Conservation (phyloP, 345 rosid species). For the Cochlearia excelsa region DNA sequence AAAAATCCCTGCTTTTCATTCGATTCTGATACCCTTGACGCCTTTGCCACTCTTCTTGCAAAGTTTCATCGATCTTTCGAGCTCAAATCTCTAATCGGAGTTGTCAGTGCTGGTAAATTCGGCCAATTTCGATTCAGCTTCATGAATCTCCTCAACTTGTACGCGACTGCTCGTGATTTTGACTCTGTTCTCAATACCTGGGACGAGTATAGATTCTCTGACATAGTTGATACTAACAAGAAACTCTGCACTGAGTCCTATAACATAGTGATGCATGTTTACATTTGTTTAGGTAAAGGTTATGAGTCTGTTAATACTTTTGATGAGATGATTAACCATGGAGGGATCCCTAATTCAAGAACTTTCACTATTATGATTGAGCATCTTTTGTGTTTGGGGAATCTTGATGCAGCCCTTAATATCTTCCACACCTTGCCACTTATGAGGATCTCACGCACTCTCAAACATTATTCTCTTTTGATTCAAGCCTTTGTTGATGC, state of each 20-base stretch:
- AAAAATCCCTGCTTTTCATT: constrained; percentile 41
- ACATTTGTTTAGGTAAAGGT: constrained; percentile 42
- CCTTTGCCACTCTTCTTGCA: constrained; percentile 70
- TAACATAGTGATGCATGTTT: constrained; percentile 60
- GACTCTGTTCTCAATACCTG: constrained; percentile 57
- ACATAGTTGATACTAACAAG: constrained; percentile 27
- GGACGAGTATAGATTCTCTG: constrained; percentile 48
- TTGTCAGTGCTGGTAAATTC: constrained; percentile 50
- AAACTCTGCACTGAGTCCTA: constrained; percentile 62
- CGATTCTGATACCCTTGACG: constrained; percentile 49
- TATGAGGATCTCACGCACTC: constrained; percentile 77
- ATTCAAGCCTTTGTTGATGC: constrained; percentile 51
- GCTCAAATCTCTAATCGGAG: constrained; percentile 49
- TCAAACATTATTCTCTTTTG: constrained; percentile 59
- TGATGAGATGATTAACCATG: constrained; percentile 54
- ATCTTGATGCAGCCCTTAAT: constrained; percentile 61
- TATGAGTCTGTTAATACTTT: constrained; percentile 54
- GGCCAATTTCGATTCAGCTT: constrained; percentile 46
- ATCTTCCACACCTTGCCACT: constrained; percentile 58
- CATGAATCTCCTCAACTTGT: constrained; percentile 74
- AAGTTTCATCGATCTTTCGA: constrained; percentile 48
- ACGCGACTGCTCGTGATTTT: constrained; percentile 50
- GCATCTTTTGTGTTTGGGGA: constrained; percentile 57
- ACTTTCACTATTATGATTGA: constrained; percentile 74
- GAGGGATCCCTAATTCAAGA: constrained; percentile 78